These are phyloP conservation scores for Rhododendron molle DNA, from an alignment of 148 eudicot genomes.

Conservation along the genomic window DNA sequence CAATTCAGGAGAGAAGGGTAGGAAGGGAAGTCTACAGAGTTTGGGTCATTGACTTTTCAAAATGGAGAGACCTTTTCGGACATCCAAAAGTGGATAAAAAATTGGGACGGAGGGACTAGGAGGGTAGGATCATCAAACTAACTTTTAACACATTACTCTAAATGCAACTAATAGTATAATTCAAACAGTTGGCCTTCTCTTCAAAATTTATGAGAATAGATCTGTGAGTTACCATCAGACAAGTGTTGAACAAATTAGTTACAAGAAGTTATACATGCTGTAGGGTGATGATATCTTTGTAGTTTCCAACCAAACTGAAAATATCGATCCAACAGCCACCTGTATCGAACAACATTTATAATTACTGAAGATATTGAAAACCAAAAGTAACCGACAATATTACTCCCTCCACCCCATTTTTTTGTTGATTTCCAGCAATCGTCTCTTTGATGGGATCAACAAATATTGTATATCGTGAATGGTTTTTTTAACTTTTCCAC, in stretches of 20 bases:
- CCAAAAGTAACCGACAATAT: background rate
- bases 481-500: background rate
- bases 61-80: background rate
- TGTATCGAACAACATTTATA: conserved; percentile 24
- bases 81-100: background rate
- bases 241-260: conserved; percentile 51
- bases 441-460: background rate
- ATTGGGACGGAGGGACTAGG: background rate
- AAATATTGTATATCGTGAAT: background rate
- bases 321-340: conserved; percentile 68
- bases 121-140: background rate
- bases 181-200: background rate
- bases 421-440: background rate
- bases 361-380: conserved; percentile 9
- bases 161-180: conserved; percentile 6
- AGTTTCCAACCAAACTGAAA: conserved; percentile 67
- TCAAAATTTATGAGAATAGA: conserved; percentile 28
- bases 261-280: conserved; percentile 85
- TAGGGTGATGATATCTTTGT: conserved; percentile 75
- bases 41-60: background rate
- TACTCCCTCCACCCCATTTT: background rate
- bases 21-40: background rate
- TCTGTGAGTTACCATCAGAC: conserved; percentile 50
- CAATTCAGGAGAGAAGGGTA: background rate
- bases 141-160: background rate